Base-by-base conservation (phyloP, 2,329 filamentous ascomycete species). In the Ampelomyces quisqualis region DNA sequence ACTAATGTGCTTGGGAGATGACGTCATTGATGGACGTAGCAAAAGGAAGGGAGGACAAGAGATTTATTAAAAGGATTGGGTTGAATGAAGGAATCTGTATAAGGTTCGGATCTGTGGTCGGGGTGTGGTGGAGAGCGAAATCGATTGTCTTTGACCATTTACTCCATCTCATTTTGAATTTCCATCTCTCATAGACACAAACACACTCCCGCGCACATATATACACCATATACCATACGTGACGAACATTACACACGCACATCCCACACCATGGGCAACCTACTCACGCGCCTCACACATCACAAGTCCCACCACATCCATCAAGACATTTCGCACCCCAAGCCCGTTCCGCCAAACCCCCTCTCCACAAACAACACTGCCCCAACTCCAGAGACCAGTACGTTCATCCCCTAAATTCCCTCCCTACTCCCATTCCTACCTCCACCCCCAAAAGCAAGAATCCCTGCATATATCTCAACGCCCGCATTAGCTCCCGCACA, bases 241-340 rank as follows among this genome's bases (percentile, higher is more conserved):
- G 10, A 28, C 26, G 10, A 13, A 28, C 26, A 28, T 4, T 13
- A 13, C 9, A 13, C 26, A 28, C 10, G 6, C 7, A 5, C 15
- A 5, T 5, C 8, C 3, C 10, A 6, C 26, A 28, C 13, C 7
- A 45, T 40, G 42, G 42, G 37, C 7, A 45, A 45, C 31, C n/a
- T 31, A 26, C 20, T 40, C 20, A 37, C 42, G 9, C 32, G 42
- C 26, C 32, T 45, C 18, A 21, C 26, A 21, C 32, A 40, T 4
- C 35, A 30, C 13, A 43, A 32, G 11, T 29, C 34, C 4, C n/a
- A 29, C 8, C 28, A 38, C 20, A 14, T 18, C 10, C 36, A 38
- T 13, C 22, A 26, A 11, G 36, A 38, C 11, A 18, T 38, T 15
- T 20, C 3, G 14, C 20, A 10, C 21, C 20, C 6, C 3, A 20